Base-by-base conservation (phyloP, 106 monocot genomes). In the Acanthochlamys bracteata region DNA sequence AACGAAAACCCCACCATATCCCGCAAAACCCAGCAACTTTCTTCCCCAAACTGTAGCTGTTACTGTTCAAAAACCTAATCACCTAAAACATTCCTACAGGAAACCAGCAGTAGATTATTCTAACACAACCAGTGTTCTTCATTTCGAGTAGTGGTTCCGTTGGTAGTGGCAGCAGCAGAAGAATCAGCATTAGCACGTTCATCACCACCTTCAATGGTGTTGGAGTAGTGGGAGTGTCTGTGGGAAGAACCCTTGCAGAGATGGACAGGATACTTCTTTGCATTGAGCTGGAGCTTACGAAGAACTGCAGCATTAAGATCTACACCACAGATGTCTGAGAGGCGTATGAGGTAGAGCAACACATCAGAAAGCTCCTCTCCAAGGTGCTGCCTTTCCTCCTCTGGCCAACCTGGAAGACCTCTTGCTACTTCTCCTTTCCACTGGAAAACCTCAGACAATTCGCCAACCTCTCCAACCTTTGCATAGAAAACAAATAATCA, bases 351-450 rank as follows among this genome's bases (percentile, higher is more conserved):
- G 55, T 93, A 93, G 66, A 93, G 93, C 7, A 93, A 78, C 42
- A 93, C 93, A 43, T 93, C 93, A 2, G 93, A 87, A 40, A 93
- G 82, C 70, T 93, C 93, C 62, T 93, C 93, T 7, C 93, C 93
- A 21, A 93, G 68, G 74, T 93, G 93, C 33, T 68, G 73, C 76
- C 78, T 88, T 69, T 93, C 93, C 16, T 62, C 83, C 66, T 93
- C 78, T 10, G 61, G 64, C 93, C 93, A 93, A 0, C 73, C 93
- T 0, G 93, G 93, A 8, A 93, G 75, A 11, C 88, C 88, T 54
- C 75, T 82, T 10, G 88, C 80, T 21, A 93, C 93, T 66, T 93
- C 93, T 4, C 93, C 93, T 39, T 80, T 85, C 93, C 93, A 93
- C 51, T 93, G 93, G 67, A 93, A 93, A 70, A 93, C 80, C 77